Base-by-base conservation (phyloP, 495 filamentous ascomycete genomes). In the Hypoxylon crocopeplum region DNA sequence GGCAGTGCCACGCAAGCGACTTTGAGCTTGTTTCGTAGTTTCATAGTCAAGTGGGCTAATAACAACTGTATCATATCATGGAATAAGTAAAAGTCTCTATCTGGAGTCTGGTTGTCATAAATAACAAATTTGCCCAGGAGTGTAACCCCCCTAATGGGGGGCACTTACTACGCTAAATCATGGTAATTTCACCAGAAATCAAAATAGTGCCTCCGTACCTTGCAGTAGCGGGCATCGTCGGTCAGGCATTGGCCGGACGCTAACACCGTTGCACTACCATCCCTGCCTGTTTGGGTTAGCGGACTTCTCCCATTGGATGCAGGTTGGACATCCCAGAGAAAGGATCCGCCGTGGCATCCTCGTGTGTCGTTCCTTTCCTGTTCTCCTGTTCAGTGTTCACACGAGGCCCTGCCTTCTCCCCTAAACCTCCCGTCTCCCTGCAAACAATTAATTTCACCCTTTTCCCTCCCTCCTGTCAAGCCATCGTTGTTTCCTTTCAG, bases 401-500 rank as follows among this genome's bases (percentile, higher is more conserved):
- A n/a, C 24, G 24, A 38, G 8, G 15, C 34, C 15, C 4, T 38
- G 4, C n/a, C 34, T 3, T 33, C 39, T 27, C 48, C 59, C 59
- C 55, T 68, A 56, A 59, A 59, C 56, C 32, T 44, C 17, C 59
- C 40, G 17, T 46, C 54, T 54, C 53, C 53, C 45, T 64, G 48
- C 52, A 56, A 57, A 53, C 47, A 60, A 64, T 64, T 64, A 64
- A 64, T 64, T 64, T 21, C 49, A 59, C 55, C 54, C 40, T 67
- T 8, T 65, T 62, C 52, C 52, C 64, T 56, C 59, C 58, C 58
- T 60, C 66, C 68, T 48, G 56, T 48, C 68, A 42, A 51, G 46
- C 60, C 67, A 16, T 75, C 67, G 69, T 75, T 75, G 62, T 69
- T 49, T 68, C 69, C 64, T 68, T 71, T 66, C 71, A 69, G 42